Percentiles rank a stretch among this genome's conserved stretches.
These are phyloP conservation scores for Leccinum arenicola DNA, from an alignment of 768 basidiomycete species.

Conservation along the genomic window DNA sequence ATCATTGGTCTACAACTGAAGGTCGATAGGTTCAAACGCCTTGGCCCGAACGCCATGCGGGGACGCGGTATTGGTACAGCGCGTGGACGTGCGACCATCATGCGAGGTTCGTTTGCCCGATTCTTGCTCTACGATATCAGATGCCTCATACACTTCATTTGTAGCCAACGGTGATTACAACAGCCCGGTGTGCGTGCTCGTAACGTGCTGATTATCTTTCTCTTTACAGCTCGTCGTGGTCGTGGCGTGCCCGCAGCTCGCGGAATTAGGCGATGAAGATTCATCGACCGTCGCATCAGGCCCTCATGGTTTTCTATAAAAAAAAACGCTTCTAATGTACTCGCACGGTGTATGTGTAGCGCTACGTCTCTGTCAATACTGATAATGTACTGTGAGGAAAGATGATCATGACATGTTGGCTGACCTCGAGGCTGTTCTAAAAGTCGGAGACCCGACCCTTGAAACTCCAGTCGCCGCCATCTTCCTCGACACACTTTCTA, in stretches of 20 bases:
- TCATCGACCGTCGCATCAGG: background rate
- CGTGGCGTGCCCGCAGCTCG: slow-evolving; percentile 75
- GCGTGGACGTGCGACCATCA: slow-evolving; percentile 96
- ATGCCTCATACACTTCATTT: slow-evolving; percentile 21
- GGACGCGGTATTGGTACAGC: slow-evolving; percentile 99
- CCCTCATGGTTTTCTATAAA: background rate
- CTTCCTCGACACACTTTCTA: slow-evolving; percentile 46
- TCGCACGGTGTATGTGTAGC: slow-evolving; percentile 16
- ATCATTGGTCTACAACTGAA: slow-evolving; percentile 9
- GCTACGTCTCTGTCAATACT: slow-evolving; percentile 4
- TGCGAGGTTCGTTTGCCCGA: slow-evolving; percentile 71
- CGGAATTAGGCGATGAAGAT: slow-evolving; percentile 73
- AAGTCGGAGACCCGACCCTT: slow-evolving; percentile 89
- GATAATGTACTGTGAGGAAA: slow-evolving; percentile 8
- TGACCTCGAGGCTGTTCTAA: slow-evolving; percentile 31
- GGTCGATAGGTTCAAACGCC: slow-evolving; percentile 89
- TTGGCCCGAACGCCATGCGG: slow-evolving; percentile 97
- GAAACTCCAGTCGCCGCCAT: slow-evolving; percentile 84
- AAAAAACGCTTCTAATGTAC: slow-evolving; percentile 11
- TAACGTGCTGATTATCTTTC: slow-evolving; percentile 13
- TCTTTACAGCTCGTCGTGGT: slow-evolving; percentile 72
- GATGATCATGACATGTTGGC: background rate
- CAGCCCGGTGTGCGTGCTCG: background rate
- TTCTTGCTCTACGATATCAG: slow-evolving; percentile 6
- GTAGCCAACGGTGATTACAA: slow-evolving; percentile 70